Evolutionary conservation across 2,329 filamentous ascomycete genomes (phyloP).

Genomic region (Lachnellula suecica): DNA sequence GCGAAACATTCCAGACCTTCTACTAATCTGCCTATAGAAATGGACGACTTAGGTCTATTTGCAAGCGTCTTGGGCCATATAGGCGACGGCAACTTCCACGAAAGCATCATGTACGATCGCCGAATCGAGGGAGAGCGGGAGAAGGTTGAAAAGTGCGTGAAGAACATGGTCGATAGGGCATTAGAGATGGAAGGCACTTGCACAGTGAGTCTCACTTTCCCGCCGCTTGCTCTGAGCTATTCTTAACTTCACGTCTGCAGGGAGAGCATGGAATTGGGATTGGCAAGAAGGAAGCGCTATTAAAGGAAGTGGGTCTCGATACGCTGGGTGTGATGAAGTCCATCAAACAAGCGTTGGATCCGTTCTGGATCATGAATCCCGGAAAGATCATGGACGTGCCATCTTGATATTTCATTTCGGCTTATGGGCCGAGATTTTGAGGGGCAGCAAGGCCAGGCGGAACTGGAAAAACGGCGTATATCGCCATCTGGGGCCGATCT

Average conservation of each 20-base stretch:
- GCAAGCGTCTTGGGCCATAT: constrained; percentile 87
- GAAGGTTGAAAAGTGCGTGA: constrained; percentile 78
- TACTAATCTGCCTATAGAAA: too few relatives aligned
- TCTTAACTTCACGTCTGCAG: constrained; percentile 14
- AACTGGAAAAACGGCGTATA: not conserved
- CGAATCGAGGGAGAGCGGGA: constrained; percentile 66
- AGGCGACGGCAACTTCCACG: constrained; percentile 93
- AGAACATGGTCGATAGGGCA: constrained; percentile 88
- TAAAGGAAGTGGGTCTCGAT: constrained; percentile 76
- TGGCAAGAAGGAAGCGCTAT: constrained; percentile 78
- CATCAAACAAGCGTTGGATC: constrained; percentile 81
- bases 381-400: constrained; percentile 83
- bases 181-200: constrained; percentile 93
- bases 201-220: constrained; percentile 48
- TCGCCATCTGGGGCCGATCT: not conserved
- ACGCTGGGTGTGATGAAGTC: constrained; percentile 82
- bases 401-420: not conserved
- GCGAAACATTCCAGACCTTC: too few relatives aligned
- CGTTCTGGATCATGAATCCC: constrained; percentile 86
- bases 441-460: not conserved
- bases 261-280: constrained; percentile 86
- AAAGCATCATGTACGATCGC: constrained; percentile 84
- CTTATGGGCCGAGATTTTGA: not conserved
- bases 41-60: constrained; percentile 83
- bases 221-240: constrained; percentile 2